Conservation (phyloP, 2,329 filamentous ascomycete genomes). For the Colletotrichum echinochloae region DNA sequence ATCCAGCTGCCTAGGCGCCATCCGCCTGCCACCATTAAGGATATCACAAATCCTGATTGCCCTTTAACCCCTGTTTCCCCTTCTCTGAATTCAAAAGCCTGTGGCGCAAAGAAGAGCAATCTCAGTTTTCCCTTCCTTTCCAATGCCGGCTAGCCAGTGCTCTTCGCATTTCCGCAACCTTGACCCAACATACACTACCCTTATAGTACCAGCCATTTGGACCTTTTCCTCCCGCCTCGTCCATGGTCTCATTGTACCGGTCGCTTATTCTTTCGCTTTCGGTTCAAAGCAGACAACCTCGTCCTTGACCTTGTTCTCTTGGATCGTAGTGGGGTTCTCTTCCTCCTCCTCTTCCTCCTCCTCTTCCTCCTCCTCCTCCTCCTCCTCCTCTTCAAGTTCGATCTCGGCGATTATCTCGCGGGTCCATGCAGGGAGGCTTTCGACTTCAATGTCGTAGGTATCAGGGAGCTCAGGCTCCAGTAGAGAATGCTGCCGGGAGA, state of each 20-base stretch:
- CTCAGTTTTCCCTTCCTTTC: background rate
- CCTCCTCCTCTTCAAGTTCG: background rate
- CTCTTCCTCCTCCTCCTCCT: background rate
- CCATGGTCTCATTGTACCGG: background rate
- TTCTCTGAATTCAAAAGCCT: background rate
- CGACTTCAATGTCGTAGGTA: background rate
- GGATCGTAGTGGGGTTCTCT: background rate
- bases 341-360: no score
- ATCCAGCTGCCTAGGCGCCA: background rate
- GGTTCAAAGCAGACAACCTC: background rate
- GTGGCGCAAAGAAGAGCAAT: background rate
- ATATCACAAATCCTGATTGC: background rate
- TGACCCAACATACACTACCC: background rate
- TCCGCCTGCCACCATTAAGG: background rate
- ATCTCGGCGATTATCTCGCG: conserved; percentile 14
- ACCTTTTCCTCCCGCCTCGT: background rate
- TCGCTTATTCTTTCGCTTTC: background rate
- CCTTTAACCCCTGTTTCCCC: background rate
- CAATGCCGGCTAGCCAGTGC: background rate
- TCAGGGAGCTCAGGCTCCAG: background rate
- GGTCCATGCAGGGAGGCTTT: conserved; percentile 4
- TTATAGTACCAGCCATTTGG: background rate
- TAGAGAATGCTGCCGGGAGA: background rate
- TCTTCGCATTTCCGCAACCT: background rate
- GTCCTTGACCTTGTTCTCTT: background rate